These are phyloP conservation scores for Areca catechu DNA, from an alignment of 176 grass and related monocot genomes.

Conservation along the genomic window DNA sequence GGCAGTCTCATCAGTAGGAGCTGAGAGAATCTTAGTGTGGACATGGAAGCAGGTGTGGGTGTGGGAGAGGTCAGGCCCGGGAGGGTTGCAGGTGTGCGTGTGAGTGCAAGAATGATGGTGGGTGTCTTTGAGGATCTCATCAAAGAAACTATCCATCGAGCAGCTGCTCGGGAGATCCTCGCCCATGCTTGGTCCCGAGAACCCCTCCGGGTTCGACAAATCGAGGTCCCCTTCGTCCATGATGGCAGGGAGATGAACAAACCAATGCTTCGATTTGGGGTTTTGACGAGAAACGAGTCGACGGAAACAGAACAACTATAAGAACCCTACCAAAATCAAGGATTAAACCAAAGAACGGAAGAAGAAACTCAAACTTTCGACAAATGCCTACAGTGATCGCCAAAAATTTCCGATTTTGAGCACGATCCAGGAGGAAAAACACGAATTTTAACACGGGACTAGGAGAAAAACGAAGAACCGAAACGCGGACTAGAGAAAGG, in stretches of 20 bases:
- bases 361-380: no score
- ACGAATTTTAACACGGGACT: no score
- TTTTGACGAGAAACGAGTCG: no score
- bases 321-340: no score
- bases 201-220: slow-evolving; percentile 52
- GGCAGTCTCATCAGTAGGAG: slow-evolving; percentile 21
- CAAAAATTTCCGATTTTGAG: no score
- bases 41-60: slow-evolving; percentile 73
- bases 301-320: no score
- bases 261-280: no score
- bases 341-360: no score
- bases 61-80: slow-evolving; percentile 38
- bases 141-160: slow-evolving; percentile 64
- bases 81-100: slow-evolving; percentile 79
- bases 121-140: slow-evolving; percentile 42
- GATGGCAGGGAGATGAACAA: not conserved
- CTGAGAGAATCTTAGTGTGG: slow-evolving; percentile 55
- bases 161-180: slow-evolving; percentile 35
- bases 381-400: no score
- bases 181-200: slow-evolving; percentile 18
- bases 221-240: slow-evolving; percentile 65
- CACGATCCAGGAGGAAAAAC: no score
- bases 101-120: slow-evolving; percentile 60
- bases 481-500: no score
- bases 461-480: no score